phyloP scores from a whole-genome alignment of 2,329 filamentous ascomycete genomes.

The Pseudonectria foliicola region DNA sequence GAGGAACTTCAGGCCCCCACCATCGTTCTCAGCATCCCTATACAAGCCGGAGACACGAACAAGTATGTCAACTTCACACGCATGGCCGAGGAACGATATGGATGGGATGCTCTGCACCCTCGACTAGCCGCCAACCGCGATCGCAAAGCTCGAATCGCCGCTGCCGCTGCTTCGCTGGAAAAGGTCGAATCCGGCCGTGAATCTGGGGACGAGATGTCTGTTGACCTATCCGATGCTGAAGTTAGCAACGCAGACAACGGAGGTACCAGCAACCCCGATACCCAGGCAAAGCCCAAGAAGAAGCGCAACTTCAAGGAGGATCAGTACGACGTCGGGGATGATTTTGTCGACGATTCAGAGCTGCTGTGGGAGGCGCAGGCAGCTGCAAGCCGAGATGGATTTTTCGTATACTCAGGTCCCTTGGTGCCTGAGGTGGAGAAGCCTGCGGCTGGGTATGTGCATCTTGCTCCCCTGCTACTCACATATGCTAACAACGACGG shows the following conservation, averaged over 20 bases:
- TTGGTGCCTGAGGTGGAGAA: conserved; percentile 83
- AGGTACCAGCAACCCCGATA: conserved; percentile 52
- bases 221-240: conserved; percentile 66
- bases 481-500: conserved; percentile 26
- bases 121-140: conserved; percentile 83
- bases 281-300: conserved; percentile 62
- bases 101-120: conserved; percentile 89
- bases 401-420: conserved; percentile 95
- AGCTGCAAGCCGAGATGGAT: conserved; percentile 88
- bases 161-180: conserved; percentile 79
- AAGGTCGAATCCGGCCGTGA: conserved; percentile 62
- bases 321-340: conserved; percentile 76
- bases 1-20: conserved; percentile 59
- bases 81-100: conserved; percentile 87
- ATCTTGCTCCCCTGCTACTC: not conserved
- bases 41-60: conserved; percentile 69
- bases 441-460: conserved; percentile 45
- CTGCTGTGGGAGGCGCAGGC: conserved; percentile 93
- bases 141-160: conserved; percentile 79
- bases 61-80: conserved; percentile 94
- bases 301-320: conserved; percentile 76
- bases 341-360: conserved; percentile 89
- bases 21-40: conserved; percentile 75
- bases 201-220: conserved; percentile 76
- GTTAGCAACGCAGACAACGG: conserved; percentile 87